These are phyloP conservation scores for Mortierella sp. DNA, from an alignment of 371 early-diverging fungal species.

Conservation along the genomic window DNA sequence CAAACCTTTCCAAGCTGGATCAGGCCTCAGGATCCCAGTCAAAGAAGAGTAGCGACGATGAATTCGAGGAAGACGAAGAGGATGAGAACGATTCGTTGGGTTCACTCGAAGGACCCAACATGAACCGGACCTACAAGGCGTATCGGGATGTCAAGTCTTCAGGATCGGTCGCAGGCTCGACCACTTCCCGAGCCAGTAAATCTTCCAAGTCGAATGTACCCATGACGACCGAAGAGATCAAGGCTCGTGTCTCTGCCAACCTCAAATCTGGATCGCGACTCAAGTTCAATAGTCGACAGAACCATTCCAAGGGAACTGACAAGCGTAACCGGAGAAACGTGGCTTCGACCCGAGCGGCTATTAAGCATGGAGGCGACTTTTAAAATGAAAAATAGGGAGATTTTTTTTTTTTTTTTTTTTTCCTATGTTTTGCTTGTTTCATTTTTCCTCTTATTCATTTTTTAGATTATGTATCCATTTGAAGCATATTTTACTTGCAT, in stretches of 20 bases:
- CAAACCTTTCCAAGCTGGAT: slow-evolving; percentile 52
- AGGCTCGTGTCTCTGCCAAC: slow-evolving; percentile 66
- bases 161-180: slow-evolving; percentile 39
- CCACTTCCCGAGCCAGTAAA: slow-evolving; percentile 28
- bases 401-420: no score
- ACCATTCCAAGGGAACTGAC: slow-evolving; percentile 66
- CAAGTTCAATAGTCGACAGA: slow-evolving; percentile 55
- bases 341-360: slow-evolving; percentile 29
- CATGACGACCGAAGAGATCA: slow-evolving; percentile 62
- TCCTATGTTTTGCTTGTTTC: no score
- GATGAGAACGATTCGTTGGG: slow-evolving; percentile 40
- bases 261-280: slow-evolving; percentile 55
- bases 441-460: background rate
- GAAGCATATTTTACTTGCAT: background rate
- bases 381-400: background rate
- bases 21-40: slow-evolving; percentile 29
- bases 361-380: slow-evolving; percentile 37
- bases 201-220: slow-evolving; percentile 46
- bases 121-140: slow-evolving; percentile 69
- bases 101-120: slow-evolving; percentile 53
- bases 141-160: slow-evolving; percentile 59
- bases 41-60: slow-evolving; percentile 26
- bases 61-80: slow-evolving; percentile 52
- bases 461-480: background rate
- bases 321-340: slow-evolving; percentile 57